Evolutionary conservation across 2,329 filamentous ascomycete species (phyloP).

Genomic region (Neonectria magnoliae): DNA sequence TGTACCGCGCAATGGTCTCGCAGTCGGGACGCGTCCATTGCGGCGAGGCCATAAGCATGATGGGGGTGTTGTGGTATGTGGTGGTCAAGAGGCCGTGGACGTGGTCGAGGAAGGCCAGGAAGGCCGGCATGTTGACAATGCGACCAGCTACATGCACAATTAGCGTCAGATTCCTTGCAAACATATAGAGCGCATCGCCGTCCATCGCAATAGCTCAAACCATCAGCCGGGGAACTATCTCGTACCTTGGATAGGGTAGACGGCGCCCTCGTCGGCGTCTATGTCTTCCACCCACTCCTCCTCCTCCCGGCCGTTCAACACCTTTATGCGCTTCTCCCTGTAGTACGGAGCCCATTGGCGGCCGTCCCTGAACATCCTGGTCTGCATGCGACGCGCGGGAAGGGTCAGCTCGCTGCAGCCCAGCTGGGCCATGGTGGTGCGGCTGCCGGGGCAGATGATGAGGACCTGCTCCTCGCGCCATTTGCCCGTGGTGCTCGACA

Average conservation of each 20-base stretch:
- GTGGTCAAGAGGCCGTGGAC: conserved; percentile 90
- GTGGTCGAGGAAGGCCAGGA: conserved; percentile 92
- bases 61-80: conserved; percentile 94
- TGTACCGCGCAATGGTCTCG: conserved; percentile 89
- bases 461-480: conserved; percentile 73
- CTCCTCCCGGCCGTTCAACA: conserved; percentile 59
- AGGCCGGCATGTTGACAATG: conserved; percentile 90
- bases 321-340: conserved; percentile 73
- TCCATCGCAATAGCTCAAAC: conserved; percentile 16
- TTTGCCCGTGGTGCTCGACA: conserved; percentile 67
- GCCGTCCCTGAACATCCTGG: conserved; percentile 93
- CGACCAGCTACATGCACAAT: conserved; percentile 67
- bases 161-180: conserved; percentile 18
- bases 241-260: conserved; percentile 81
- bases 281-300: conserved; percentile 89
- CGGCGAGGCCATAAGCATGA: conserved; percentile 89
- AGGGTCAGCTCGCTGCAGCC: conserved; percentile 92
- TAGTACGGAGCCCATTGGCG: conserved; percentile 81
- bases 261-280: conserved; percentile 85
- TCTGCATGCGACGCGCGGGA: conserved; percentile 85
- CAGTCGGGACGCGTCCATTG: conserved; percentile 90
- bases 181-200: background rate
- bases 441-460: conserved; percentile 84
- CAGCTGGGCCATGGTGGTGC: conserved; percentile 89
- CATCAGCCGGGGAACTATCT: conserved; percentile 3